Base-by-base conservation (phyloP, 108 stramenopile genomes). In the Skeletonema tropicum region DNA sequence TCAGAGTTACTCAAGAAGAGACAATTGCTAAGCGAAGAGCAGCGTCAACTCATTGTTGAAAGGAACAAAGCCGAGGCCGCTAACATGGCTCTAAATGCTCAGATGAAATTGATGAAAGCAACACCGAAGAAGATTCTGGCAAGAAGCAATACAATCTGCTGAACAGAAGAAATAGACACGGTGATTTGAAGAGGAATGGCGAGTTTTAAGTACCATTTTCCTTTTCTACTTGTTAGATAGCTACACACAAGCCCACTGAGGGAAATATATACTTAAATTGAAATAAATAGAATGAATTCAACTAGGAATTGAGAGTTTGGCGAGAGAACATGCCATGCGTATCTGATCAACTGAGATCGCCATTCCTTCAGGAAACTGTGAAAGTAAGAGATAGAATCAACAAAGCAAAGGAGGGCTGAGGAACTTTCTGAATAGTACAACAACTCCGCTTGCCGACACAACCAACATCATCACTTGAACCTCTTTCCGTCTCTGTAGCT, bases 21-120 rank as follows among this genome's bases (percentile, higher is more conserved):
- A 19, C 87, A 90, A 66, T 80, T 97, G n/a, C 67, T 96, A 74
- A 97, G 95, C 72, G 90, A 91, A 45, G 94, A 94, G 61, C 91
- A 97, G 80, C 83, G 84, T 65, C 76, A 88, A 74, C 82, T 97
- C 10, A 77, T 94, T 36, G 73, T 69, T n/a, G 94, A 97, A 76
- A 74, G 82, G 30, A 86, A 91, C 49, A 91, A 94, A 71, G 89
- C 93, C 10, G 57, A 79, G 57, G 79, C 85, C 57, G 94, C 91
- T 2, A 91, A 91, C 33, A 65, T 84, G 69, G 88, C 89, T 26
- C 64, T 91, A 61, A 64, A 76, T 57, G 88, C 74, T 19, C 72
- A 74, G 39, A 80, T 74, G 59, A 72, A 74, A 74, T 57, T 63
- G 15, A 52, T 74, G 55, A 64, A 74, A 38, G 46, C 52, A 29